Conservation (phyloP, 2,329 filamentous ascomycete genomes). For the Penicillium sp. region DNA sequence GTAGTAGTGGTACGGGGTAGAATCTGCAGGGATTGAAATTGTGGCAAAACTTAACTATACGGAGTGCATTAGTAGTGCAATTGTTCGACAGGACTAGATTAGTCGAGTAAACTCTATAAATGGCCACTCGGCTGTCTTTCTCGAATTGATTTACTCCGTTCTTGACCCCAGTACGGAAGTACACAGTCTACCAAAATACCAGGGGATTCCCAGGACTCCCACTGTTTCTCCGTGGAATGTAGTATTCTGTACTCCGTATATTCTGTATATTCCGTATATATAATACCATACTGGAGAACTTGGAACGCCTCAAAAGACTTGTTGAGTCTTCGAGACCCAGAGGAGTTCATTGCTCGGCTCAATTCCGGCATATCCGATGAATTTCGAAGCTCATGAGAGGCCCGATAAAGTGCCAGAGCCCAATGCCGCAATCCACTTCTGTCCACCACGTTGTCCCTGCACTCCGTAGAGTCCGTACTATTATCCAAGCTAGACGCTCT, state of each 20-base stretch:
- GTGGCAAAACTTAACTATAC: not conserved
- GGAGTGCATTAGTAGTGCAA: not conserved
- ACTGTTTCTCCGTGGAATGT: not conserved
- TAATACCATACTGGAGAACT: not conserved
- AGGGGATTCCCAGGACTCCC: too few species aligned
- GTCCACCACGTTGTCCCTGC: not conserved
- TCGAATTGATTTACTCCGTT: not conserved
- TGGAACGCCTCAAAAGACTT: too few species aligned
- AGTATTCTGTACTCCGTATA: too few species aligned
- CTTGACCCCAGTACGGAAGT: too few species aligned
- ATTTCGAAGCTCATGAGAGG: not conserved
- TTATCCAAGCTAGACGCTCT: slow-evolving; percentile 22
- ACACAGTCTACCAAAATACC: too few species aligned
- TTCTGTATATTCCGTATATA: too few species aligned
- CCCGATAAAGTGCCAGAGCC: not conserved
- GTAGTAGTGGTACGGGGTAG: too few species aligned
- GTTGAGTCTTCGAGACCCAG: too few species aligned
- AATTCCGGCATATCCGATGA: not conserved
- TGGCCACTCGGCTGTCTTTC: not conserved
- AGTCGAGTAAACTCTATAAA: not conserved
- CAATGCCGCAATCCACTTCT: not conserved
- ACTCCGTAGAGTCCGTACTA: slow-evolving; percentile 12
- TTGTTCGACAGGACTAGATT: too few species aligned
- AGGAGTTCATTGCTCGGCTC: not conserved
- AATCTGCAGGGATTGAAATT: not conserved